Percentiles rank a stretch among this genome's conserved stretches.
Conservation (phyloP, 495 filamentous ascomycete species). For the Lineolata rhizophorae region DNA sequence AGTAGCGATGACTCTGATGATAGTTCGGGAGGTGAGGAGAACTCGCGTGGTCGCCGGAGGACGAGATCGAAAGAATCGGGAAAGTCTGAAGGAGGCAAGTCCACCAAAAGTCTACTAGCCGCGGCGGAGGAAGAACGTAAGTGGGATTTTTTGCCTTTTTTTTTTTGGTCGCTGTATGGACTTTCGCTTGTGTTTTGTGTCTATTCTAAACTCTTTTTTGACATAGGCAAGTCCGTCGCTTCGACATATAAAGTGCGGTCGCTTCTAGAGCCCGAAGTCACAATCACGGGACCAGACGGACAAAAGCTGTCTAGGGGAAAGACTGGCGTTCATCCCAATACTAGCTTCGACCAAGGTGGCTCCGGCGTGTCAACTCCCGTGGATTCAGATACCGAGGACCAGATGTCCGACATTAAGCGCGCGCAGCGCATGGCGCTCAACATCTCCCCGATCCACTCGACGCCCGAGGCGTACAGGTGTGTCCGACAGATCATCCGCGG, state of each 20-base stretch:
- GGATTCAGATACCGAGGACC: conserved; percentile 69
- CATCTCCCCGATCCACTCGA: conserved; percentile 55
- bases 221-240: conserved; percentile 29
- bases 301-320: conserved; percentile 33
- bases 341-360: conserved; percentile 48
- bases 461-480: conserved; percentile 51
- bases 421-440: conserved; percentile 67
- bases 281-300: conserved; percentile 37
- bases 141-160: too few species aligned
- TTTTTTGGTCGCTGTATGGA: too few species aligned
- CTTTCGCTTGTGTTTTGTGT: too few species aligned
- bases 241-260: conserved; percentile 27
- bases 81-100: conserved; percentile 11
- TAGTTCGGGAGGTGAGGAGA: conserved; percentile 22
- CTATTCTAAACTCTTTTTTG: too few species aligned
- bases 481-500: conserved; percentile 79
- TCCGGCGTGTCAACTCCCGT: conserved; percentile 57
- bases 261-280: conserved; percentile 39
- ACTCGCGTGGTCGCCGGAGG: conserved; percentile 14
- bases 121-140: conserved; percentile 65
- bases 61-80: conserved; percentile 5
- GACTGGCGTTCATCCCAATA: conserved; percentile 55
- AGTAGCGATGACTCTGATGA: conserved; percentile 8
- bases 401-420: conserved; percentile 59
- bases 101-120: conserved; percentile 34